A percentile compares a stretch with the other conserved stretches of the same genome.
Evolutionary conservation across 2,329 filamentous ascomycete genomes (phyloP).

Genomic region (Chaetomiaceae sp.): DNA sequence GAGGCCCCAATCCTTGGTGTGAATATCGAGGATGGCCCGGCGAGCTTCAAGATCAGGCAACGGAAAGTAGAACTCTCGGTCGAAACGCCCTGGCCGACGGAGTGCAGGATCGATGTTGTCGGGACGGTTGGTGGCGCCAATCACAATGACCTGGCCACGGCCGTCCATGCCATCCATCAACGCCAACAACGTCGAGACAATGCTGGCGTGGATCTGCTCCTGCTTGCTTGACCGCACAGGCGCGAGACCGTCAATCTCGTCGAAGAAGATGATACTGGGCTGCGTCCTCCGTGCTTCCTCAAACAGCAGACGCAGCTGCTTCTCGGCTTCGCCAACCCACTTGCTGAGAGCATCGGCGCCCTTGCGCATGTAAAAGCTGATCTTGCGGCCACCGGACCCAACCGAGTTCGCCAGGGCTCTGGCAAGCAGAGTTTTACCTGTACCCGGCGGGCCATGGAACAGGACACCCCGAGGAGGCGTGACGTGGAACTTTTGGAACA

Average conservation of each 20-base stretch:
- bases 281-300: slow-evolving; percentile 94
- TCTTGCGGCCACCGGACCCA: slow-evolving; percentile 83
- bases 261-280: slow-evolving; percentile 98
- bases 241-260: slow-evolving; percentile 95
- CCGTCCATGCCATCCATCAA: slow-evolving; percentile 98
- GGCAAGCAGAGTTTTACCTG: slow-evolving; percentile 95
- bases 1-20: slow-evolving; percentile 91
- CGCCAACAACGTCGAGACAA: slow-evolving; percentile 88
- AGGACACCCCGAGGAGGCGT: slow-evolving; percentile 91
- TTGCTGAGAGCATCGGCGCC: slow-evolving; percentile 96
- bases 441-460: slow-evolving; percentile 95
- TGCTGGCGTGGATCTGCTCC: slow-evolving; percentile 97
- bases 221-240: slow-evolving; percentile 97
- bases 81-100: slow-evolving; percentile 87
- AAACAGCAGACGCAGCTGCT: slow-evolving; percentile 87
- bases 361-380: slow-evolving; percentile 99
- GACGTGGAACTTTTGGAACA: slow-evolving; percentile 87
- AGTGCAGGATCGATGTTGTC: slow-evolving; percentile 97
- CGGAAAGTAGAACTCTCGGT: slow-evolving; percentile 97
- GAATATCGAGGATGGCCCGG: slow-evolving; percentile 86
- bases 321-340: slow-evolving; percentile 97
- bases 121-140: slow-evolving; percentile 95
- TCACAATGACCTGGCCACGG: slow-evolving; percentile 96
- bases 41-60: slow-evolving; percentile 77
- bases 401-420: slow-evolving; percentile 88